Conservation (phyloP, 805 yeast genomes). For the Ogataea paraovalis region DNA sequence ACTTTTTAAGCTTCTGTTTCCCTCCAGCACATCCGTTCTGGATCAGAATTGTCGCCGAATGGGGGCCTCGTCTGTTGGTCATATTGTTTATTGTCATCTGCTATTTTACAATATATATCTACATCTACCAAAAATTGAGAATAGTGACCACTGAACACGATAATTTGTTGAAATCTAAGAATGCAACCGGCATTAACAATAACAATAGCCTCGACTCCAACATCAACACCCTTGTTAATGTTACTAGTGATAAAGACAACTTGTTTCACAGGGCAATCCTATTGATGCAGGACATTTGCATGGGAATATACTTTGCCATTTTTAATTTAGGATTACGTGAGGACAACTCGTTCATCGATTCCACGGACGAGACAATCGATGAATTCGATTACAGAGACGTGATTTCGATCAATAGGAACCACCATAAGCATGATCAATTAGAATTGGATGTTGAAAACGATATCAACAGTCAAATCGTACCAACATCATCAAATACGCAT, state of each 20-base stretch:
- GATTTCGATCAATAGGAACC: background rate
- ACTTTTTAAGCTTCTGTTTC: conserved; percentile 15
- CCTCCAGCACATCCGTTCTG: conserved; percentile 13
- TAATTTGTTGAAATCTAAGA: conserved; percentile 1
- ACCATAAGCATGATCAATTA: background rate
- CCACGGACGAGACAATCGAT: background rate
- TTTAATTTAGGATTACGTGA: conserved; percentile 10
- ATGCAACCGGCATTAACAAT: background rate
- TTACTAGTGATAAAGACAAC: background rate
- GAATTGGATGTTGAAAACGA: background rate
- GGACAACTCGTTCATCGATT: conserved; percentile 5
- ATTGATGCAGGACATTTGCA: conserved; percentile 3
- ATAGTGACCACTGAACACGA: conserved; percentile 12
- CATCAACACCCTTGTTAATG: background rate
- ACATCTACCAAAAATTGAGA: conserved; percentile 11
- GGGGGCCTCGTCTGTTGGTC: conserved; percentile 15
- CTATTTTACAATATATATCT: conserved; percentile 19
- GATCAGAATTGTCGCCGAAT: conserved; percentile 15
- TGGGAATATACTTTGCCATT: conserved; percentile 15
- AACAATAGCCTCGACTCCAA: background rate
- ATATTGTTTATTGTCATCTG: conserved; percentile 11
- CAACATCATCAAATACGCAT: background rate
- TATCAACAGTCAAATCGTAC: too few species aligned
- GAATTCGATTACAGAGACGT: conserved; percentile 3
- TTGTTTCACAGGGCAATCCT: background rate